A percentile compares a stretch with the other conserved stretches of the same genome.
Evolutionary conservation across 2,329 filamentous ascomycete species (phyloP).

Genomic region (Exophiala oligosperma): DNA sequence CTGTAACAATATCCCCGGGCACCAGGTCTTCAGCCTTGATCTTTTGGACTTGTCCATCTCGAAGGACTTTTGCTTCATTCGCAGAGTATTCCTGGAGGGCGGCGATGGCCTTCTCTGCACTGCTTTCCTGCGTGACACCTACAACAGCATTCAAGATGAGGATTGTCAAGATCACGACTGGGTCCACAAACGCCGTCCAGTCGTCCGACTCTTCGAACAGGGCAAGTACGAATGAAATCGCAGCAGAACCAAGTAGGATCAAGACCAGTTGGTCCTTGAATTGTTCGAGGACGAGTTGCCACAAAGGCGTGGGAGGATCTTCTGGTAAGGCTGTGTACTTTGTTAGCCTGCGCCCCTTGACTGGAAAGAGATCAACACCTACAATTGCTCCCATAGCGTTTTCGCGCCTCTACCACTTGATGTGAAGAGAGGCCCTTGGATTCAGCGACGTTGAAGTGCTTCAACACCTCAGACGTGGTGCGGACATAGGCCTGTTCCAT

Average conservation of each 20-base stretch:
- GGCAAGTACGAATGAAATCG: constrained; percentile 88
- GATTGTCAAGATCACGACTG: constrained; percentile 93
- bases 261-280: constrained; percentile 99
- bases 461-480: constrained; percentile 51
- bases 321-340: constrained; percentile 65
- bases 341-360: constrained; percentile 21
- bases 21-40: constrained; percentile 97
- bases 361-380: constrained; percentile 28
- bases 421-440: constrained; percentile 50
- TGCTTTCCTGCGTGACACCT: constrained; percentile 97
- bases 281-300: constrained; percentile 95
- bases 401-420: constrained; percentile 47
- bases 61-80: constrained; percentile 92
- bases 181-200: constrained; percentile 97
- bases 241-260: constrained; percentile 88
- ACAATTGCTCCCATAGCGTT: constrained; percentile 59
- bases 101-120: constrained; percentile 96
- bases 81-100: constrained; percentile 98
- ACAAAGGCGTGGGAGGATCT: constrained; percentile 92
- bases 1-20: constrained; percentile 85
- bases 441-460: constrained; percentile 54
- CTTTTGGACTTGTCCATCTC: constrained; percentile 75
- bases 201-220: constrained; percentile 91
- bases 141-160: constrained; percentile 95
- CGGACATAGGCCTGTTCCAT: constrained; percentile 58